phyloP scores from a whole-genome alignment of 805 yeast species.

The Blastobotrys parvus region DNA sequence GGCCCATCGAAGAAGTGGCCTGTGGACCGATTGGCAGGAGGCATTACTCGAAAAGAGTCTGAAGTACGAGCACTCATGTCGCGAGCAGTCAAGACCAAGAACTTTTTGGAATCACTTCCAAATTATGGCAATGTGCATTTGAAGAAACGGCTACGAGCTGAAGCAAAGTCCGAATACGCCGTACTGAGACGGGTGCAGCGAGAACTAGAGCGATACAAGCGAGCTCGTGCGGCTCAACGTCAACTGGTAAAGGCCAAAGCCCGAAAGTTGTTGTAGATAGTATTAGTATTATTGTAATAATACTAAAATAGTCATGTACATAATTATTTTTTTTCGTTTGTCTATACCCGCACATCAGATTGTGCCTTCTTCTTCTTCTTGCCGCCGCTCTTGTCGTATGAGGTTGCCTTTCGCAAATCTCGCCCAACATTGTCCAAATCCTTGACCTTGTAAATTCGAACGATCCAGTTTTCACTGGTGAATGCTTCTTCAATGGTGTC shows the following conservation, averaged over 20 bases:
- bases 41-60: neutral
- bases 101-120: conserved; percentile 2
- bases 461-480: conserved; percentile 95
- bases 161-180: conserved; percentile 3
- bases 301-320: neutral
- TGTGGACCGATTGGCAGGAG: conserved; percentile 1
- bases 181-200: conserved; percentile 5
- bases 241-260: neutral
- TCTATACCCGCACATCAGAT: conserved; percentile 14
- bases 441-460: conserved; percentile 86
- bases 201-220: conserved; percentile 4
- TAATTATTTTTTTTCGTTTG: no score
- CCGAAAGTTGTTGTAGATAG: conserved; percentile 1
- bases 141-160: conserved; percentile 2
- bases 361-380: conserved; percentile 17
- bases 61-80: neutral
- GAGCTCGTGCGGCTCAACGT: conserved; percentile 1
- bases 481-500: conserved; percentile 87
- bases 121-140: conserved; percentile 2
- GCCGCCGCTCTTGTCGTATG: conserved; percentile 9
- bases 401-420: conserved; percentile 28
- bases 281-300: neutral
- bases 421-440: conserved; percentile 84
- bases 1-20: conserved; percentile 6
- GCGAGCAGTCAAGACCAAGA: conserved; percentile 1